These are phyloP conservation scores for Fraxinus greggii DNA, from an alignment of 305 asterid genomes.

Conservation along the genomic window DNA sequence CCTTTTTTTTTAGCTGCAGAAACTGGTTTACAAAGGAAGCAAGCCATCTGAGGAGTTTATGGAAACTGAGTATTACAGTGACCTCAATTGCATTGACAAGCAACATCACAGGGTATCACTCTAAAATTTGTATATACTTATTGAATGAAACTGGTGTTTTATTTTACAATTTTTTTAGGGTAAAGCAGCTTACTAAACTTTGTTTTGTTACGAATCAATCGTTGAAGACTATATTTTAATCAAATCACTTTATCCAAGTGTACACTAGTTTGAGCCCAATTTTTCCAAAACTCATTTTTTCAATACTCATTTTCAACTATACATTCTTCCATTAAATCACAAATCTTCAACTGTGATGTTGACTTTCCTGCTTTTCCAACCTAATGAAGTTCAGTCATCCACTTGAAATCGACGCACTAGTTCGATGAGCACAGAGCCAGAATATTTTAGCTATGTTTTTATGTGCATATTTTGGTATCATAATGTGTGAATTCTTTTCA, in stretches of 20 bases:
- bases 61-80: conserved; percentile 83
- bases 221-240: background rate
- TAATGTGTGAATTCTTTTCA: background rate
- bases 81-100: conserved; percentile 67
- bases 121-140: background rate
- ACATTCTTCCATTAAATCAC: background rate
- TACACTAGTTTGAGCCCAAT: too few species aligned
- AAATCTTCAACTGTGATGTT: background rate
- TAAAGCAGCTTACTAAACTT: background rate
- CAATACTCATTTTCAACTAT: too few species aligned
- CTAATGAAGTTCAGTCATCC: background rate
- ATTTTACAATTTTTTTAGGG: background rate
- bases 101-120: conserved; percentile 71
- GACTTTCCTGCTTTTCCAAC: background rate
- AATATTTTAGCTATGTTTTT: background rate
- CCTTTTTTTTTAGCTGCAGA: conserved; percentile 37
- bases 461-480: background rate
- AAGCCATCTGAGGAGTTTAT: conserved; percentile 59
- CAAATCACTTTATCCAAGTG: background rate
- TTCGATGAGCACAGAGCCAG: background rate
- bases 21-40: conserved; percentile 48
- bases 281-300: too few species aligned
- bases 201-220: background rate
- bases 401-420: background rate
- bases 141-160: background rate